These are phyloP conservation scores for Schizochytrium sp. DNA, from an alignment of 108 stramenopile species.

Conservation along the genomic window DNA sequence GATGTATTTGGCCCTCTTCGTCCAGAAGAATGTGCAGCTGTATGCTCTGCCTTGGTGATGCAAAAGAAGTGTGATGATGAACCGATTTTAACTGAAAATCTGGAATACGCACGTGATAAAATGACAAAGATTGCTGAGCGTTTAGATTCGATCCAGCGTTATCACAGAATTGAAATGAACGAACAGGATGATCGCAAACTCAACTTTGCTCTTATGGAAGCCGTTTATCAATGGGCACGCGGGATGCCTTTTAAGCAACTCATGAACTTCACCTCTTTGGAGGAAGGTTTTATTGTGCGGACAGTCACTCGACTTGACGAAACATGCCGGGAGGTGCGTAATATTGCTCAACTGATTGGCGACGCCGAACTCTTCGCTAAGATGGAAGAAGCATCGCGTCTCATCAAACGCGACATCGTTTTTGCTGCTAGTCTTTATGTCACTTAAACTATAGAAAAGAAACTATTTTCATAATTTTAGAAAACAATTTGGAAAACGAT, in stretches of 20 bases:
- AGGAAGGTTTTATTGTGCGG: conserved; percentile 96
- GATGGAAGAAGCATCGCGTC: conserved; percentile 91
- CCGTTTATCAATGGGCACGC: conserved; percentile 97
- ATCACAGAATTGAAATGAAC: conserved; percentile 82
- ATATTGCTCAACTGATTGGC: conserved; percentile 93
- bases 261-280: conserved; percentile 84
- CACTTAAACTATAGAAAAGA: conserved; percentile 66
- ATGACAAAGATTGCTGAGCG: conserved; percentile 84
- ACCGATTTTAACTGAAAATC: conserved; percentile 76
- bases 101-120: conserved; percentile 79
- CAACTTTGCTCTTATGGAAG: conserved; percentile 94
- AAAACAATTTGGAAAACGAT: too few species aligned
- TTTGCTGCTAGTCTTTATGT: conserved; percentile 97
- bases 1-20: conserved; percentile 91
- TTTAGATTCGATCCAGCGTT: conserved; percentile 84
- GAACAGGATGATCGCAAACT: conserved; percentile 66
- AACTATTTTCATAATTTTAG: too few species aligned
- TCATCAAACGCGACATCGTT: conserved; percentile 96
- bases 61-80: conserved; percentile 83
- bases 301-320: conserved; percentile 94
- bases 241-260: conserved; percentile 92
- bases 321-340: conserved; percentile 93
- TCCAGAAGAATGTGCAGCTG: conserved; percentile 93
- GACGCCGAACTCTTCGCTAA: conserved; percentile 93
- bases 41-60: conserved; percentile 89